phyloP scores from a whole-genome alignment of 352 stramenopile species.

The Albugo candida region DNA sequence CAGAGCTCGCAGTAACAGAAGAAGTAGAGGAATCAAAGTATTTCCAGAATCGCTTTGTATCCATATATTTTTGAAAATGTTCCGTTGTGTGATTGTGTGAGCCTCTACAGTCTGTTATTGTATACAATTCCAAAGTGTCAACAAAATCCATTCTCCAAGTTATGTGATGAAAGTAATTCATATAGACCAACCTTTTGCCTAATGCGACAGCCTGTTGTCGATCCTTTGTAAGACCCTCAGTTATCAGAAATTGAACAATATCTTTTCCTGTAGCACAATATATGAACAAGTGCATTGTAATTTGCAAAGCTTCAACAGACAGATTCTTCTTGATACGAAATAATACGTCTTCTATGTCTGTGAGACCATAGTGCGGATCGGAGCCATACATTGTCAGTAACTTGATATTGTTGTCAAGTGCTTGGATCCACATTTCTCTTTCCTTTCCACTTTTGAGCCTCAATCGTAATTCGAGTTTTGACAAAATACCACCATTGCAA shows the following conservation, averaged over 20 bases:
- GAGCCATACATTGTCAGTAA: conserved; percentile 23
- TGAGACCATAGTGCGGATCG: conserved; percentile 27
- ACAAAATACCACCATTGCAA: conserved; percentile 48
- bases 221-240: conserved; percentile 26
- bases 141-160: conserved; percentile 71
- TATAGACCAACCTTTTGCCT: conserved; percentile 36
- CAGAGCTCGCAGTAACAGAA: no score
- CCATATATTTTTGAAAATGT: conserved; percentile 66
- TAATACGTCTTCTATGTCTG: conserved; percentile 33
- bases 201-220: conserved; percentile 30
- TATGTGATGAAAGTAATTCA: conserved; percentile 74
- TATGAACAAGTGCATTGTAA: conserved; percentile 37
- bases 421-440: conserved; percentile 46
- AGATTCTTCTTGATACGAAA: conserved; percentile 31
- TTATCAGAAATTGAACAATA: conserved; percentile 47
- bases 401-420: conserved; percentile 43
- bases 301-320: conserved; percentile 36
- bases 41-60: conserved; percentile 66
- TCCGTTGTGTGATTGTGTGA: conserved; percentile 38
- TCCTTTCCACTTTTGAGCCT: conserved; percentile 61
- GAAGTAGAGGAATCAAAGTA: conserved; percentile 25
- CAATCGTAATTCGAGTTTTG: conserved; percentile 51
- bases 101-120: conserved; percentile 21
- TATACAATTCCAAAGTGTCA: conserved; percentile 52
- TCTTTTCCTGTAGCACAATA: conserved; percentile 42